Evolutionary conservation across 1,284 basidiomycete species (phyloP).

Genomic region (Lignosus rhinocerotis): DNA sequence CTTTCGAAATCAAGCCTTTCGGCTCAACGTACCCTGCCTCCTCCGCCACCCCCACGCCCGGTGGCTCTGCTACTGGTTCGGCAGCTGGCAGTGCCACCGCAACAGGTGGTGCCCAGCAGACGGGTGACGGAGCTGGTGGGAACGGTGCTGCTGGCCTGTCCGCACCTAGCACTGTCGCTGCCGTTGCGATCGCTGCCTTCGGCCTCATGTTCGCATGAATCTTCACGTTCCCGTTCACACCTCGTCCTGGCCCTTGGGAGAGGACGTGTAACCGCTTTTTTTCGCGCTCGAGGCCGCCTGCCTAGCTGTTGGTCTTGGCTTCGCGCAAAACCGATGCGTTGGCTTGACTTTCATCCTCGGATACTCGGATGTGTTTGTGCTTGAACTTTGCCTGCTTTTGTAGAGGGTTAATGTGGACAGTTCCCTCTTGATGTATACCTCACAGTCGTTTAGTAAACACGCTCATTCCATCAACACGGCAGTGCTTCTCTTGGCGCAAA

Average conservation of each 20-base stretch:
- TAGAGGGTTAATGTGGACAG: slow-evolving; percentile 10
- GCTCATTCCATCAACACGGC: slow-evolving; percentile 7
- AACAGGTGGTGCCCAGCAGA: slow-evolving; percentile 16
- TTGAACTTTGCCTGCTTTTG: not conserved
- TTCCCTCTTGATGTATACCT: slow-evolving; percentile 18
- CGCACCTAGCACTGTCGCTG: slow-evolving; percentile 28
- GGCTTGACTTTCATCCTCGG: not conserved
- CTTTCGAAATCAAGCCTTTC: slow-evolving; percentile 67
- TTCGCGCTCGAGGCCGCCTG: not conserved
- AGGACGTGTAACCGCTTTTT: not conserved
- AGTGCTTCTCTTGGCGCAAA: not conserved
- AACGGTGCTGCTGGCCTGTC: slow-evolving; percentile 25
- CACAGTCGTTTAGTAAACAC: slow-evolving; percentile 22
- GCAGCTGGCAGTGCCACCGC: slow-evolving; percentile 30
- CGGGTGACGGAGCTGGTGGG: slow-evolving; percentile 7
- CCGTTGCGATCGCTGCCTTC: slow-evolving; percentile 30
- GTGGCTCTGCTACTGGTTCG: slow-evolving; percentile 29
- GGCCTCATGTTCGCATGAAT: slow-evolving; percentile 29
- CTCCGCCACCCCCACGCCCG: slow-evolving; percentile 37
- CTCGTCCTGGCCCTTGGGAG: not conserved
- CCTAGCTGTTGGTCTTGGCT: not conserved
- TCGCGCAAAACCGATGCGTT: slow-evolving; percentile 2
- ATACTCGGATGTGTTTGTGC: not conserved
- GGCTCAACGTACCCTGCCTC: slow-evolving; percentile 62
- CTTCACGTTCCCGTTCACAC: not conserved